Conservation (phyloP, 352 stramenopile species). For the Thraustochytrium sp. region DNA sequence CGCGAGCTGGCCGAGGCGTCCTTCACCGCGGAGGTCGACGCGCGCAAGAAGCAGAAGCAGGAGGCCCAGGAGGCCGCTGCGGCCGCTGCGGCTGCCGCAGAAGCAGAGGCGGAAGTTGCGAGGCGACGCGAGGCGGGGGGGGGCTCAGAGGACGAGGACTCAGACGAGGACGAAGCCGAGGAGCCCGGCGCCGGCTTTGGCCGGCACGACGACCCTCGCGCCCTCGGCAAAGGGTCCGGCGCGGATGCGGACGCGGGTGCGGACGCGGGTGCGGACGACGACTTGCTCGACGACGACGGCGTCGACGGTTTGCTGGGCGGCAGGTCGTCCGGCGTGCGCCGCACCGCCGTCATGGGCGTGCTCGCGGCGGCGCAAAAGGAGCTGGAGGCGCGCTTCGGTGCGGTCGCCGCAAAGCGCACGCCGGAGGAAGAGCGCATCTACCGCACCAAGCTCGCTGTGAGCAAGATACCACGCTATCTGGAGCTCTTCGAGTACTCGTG, state of each 20-base stretch:
- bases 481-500: slow-evolving; percentile 12
- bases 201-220: not conserved
- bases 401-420: not conserved
- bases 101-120: not conserved
- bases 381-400: not conserved
- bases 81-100: no score
- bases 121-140: not conserved
- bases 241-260: no score
- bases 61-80: not conserved
- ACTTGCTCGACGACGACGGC: not conserved
- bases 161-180: not conserved
- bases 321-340: not conserved
- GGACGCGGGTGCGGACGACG: not conserved
- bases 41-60: not conserved
- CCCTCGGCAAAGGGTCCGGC: not conserved
- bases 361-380: not conserved
- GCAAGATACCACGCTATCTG: not conserved
- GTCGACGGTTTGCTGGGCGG: not conserved
- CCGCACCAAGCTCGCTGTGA: not conserved
- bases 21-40: not conserved
- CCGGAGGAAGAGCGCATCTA: not conserved
- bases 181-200: not conserved
- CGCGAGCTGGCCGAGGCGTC: not conserved
- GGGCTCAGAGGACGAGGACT: not conserved
- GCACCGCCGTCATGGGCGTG: not conserved